A percentile compares a stretch with the other conserved stretches of the same genome.
Conservation (phyloP, 306 rosid species). For the Carpinus fangiana region DNA sequence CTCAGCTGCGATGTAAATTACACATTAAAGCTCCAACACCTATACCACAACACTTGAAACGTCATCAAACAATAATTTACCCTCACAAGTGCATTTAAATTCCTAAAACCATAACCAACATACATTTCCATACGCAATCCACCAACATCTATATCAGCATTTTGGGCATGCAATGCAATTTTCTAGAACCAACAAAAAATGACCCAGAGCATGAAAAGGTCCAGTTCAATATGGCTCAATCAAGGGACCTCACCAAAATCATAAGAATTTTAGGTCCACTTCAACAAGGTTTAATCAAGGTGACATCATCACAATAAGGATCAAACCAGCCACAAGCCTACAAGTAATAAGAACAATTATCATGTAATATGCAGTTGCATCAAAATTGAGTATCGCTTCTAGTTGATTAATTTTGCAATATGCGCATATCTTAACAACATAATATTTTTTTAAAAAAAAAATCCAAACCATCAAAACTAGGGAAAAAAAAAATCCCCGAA, state of each 20-base stretch:
- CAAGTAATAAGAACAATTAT: not conserved
- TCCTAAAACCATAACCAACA: not conserved
- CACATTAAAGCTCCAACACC: conserved; percentile 27
- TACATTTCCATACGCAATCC: not conserved
- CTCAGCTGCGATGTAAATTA: conserved; percentile 19
- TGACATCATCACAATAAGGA: not conserved
- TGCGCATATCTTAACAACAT: not conserved
- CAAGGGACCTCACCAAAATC: not conserved
- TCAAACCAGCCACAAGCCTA: not conserved
- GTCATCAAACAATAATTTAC: not conserved
- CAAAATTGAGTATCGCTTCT: not conserved
- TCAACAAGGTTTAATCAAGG: not conserved
- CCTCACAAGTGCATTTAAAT: not conserved
- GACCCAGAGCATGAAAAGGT: not conserved
- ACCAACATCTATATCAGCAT: not conserved
- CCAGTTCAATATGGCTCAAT: not conserved
- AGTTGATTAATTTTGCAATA: not conserved
- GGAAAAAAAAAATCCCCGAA: not conserved
- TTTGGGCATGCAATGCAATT: not conserved
- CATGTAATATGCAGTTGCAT: not conserved
- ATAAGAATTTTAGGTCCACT: not conserved
- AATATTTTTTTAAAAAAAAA: not conserved
- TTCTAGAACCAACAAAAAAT: not conserved
- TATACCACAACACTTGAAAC: conserved; percentile 24
- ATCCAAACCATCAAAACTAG: not conserved